Conservation (phyloP, 1,284 basidiomycete genomes). For the Kalmanozyma brasiliensis region DNA sequence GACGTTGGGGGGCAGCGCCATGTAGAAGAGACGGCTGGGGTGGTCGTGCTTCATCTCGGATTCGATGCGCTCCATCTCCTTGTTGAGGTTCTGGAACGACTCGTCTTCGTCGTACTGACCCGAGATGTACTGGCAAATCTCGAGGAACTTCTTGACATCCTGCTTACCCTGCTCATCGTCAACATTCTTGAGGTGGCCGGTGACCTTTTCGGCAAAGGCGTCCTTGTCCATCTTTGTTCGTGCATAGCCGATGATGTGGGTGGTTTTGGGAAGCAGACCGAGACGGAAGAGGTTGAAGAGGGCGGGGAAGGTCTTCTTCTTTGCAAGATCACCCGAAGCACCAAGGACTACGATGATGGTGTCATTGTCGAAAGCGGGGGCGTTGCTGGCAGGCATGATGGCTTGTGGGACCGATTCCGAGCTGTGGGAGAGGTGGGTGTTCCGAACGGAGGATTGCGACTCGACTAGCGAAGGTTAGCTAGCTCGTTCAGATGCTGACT, state of each 20-base stretch:
- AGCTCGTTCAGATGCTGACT: too few relatives aligned
- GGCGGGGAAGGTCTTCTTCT: slow-evolving; percentile 80
- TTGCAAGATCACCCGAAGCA: slow-evolving; percentile 95
- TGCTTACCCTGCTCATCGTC: slow-evolving; percentile 56
- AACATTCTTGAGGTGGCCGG: slow-evolving; percentile 51
- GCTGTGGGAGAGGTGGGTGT: neutral
- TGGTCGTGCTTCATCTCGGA: slow-evolving; percentile 34
- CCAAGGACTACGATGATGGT: slow-evolving; percentile 77
- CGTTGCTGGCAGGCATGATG: slow-evolving; percentile 42
- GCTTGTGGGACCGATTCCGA: neutral
- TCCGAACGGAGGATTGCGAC: neutral
- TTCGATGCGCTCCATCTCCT: slow-evolving; percentile 59
- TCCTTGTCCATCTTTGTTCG: slow-evolving; percentile 67
- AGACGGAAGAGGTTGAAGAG: slow-evolving; percentile 64
- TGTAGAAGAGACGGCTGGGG: slow-evolving; percentile 65
- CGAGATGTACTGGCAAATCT: slow-evolving; percentile 63
- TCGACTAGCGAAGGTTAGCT: neutral
- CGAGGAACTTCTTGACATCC: slow-evolving; percentile 54
- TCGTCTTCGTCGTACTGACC: slow-evolving; percentile 65
- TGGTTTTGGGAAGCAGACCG: slow-evolving; percentile 58
- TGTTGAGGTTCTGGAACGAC: slow-evolving; percentile 61
- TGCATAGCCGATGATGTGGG: slow-evolving; percentile 68
- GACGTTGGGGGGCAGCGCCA: slow-evolving; percentile 66
- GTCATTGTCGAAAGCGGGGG: slow-evolving; percentile 56
- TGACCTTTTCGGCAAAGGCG: slow-evolving; percentile 64